Evolutionary conservation across 1,284 basidiomycete species (phyloP).

Genomic region (Cutaneotrichosporon sp.): DNA sequence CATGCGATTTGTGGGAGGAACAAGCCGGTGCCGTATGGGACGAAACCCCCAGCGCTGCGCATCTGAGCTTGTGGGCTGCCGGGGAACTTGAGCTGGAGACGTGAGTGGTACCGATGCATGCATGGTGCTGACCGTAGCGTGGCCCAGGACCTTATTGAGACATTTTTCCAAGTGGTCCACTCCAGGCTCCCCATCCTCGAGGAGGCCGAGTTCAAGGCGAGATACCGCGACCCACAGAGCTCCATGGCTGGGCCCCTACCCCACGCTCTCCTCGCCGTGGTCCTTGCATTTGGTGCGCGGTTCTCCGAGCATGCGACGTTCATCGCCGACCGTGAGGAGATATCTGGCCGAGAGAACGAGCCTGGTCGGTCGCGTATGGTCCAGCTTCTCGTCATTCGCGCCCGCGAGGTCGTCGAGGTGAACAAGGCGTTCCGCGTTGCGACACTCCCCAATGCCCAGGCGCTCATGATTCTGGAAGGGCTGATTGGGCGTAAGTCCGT

Average conservation of each 20-base stretch:
- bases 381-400: slow-evolving; percentile 68
- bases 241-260: slow-evolving; percentile 53
- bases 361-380: slow-evolving; percentile 61
- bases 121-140: neutral
- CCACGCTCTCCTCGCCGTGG: slow-evolving; percentile 72
- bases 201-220: slow-evolving; percentile 64
- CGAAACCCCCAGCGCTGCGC: slow-evolving; percentile 33
- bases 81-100: slow-evolving; percentile 19
- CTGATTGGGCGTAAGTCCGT: slow-evolving; percentile 37
- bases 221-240: slow-evolving; percentile 35
- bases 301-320: slow-evolving; percentile 83
- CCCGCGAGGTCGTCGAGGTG: slow-evolving; percentile 75
- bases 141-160: slow-evolving; percentile 79
- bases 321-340: slow-evolving; percentile 64
- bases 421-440: slow-evolving; percentile 76
- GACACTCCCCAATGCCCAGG: slow-evolving; percentile 65
- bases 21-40: slow-evolving; percentile 31
- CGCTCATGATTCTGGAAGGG: slow-evolving; percentile 35
- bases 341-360: slow-evolving; percentile 24
- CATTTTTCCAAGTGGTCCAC: slow-evolving; percentile 67
- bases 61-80: slow-evolving; percentile 24
- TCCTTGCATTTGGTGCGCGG: slow-evolving; percentile 88
- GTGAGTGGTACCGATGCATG: slow-evolving; percentile 20
- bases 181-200: slow-evolving; percentile 74
- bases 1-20: slow-evolving; percentile 39